These are phyloP conservation scores for Zymoseptoria tritici DNA, from an alignment of 2,329 filamentous ascomycete genomes.

Conservation along the genomic window DNA sequence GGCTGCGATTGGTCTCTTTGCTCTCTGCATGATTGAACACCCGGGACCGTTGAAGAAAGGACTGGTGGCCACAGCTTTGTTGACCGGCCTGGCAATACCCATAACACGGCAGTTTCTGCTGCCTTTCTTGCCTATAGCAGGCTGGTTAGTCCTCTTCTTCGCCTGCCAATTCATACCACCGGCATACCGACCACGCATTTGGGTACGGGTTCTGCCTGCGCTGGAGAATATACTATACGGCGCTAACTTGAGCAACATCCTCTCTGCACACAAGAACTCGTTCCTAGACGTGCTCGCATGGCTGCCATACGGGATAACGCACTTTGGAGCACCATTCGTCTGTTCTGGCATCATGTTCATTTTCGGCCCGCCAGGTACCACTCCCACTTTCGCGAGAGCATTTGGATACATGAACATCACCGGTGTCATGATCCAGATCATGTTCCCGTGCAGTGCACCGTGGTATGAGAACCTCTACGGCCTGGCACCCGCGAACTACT, in stretches of 20 bases:
- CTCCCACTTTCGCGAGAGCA: conserved; percentile 74
- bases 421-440: conserved; percentile 78
- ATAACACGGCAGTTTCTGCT: conserved; percentile 86
- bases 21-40: conserved; percentile 69
- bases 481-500: conserved; percentile 83
- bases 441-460: conserved; percentile 89
- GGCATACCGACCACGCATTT: conserved; percentile 85
- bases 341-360: conserved; percentile 75
- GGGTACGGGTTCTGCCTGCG: conserved; percentile 88
- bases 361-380: conserved; percentile 77
- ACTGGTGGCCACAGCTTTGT: conserved; percentile 57
- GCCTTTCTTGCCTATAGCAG: conserved; percentile 75
- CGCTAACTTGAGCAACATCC: conserved; percentile 89
- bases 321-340: conserved; percentile 79
- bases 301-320: conserved; percentile 85
- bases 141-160: conserved; percentile 87
- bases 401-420: conserved; percentile 91
- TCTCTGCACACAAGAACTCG: conserved; percentile 80
- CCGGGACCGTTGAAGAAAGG: conserved; percentile 74
- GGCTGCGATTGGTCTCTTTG: conserved; percentile 69
- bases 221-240: conserved; percentile 96
- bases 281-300: conserved; percentile 82
- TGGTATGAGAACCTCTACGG: conserved; percentile 97
- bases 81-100: conserved; percentile 68
- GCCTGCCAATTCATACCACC: conserved; percentile 84